Conservation (phyloP, 331 rosid species). For the Rosa hybrid region DNA sequence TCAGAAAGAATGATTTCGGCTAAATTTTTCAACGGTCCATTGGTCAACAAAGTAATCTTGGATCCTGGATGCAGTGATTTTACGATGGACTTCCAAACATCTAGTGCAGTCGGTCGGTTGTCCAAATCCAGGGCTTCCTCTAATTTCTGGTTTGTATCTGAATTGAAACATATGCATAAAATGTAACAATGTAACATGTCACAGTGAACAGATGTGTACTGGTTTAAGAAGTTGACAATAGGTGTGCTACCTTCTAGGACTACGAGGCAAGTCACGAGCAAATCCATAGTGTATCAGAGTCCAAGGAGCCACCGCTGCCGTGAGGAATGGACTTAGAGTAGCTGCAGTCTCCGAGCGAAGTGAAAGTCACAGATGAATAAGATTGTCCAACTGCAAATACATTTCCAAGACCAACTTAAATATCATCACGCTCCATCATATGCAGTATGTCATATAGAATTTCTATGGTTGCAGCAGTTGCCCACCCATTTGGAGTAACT, state of each 20-base stretch:
- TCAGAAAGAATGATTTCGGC: conserved; percentile 14
- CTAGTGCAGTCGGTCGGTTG: conserved; percentile 16
- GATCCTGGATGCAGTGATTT: conserved; percentile 15
- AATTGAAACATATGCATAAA: neutral
- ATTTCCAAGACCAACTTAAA: conserved; percentile 28
- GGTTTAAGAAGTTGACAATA: neutral
- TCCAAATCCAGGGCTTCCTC: conserved; percentile 21
- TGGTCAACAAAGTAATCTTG: conserved; percentile 21
- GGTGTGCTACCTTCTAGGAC: conserved; percentile 28
- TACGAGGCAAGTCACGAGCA: conserved; percentile 23
- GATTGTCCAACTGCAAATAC: conserved; percentile 16
- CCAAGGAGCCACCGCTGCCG: conserved; percentile 30
- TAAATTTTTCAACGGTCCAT: conserved; percentile 24
- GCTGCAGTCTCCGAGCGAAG: conserved; percentile 12
- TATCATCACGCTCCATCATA: conserved; percentile 31
- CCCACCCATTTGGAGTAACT: conserved; percentile 19
- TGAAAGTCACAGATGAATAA: neutral
- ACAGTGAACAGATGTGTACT: neutral
- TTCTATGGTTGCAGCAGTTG: conserved; percentile 26
- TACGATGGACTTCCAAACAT: conserved; percentile 21
- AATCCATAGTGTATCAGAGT: conserved; percentile 28
- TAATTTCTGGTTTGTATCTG: conserved; percentile 9
- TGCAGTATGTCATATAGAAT: conserved; percentile 19
- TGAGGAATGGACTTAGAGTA: conserved; percentile 19
- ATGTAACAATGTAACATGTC: neutral